Conservation (phyloP, 2,329 filamentous ascomycete species). For the Cytospora piceicola region DNA sequence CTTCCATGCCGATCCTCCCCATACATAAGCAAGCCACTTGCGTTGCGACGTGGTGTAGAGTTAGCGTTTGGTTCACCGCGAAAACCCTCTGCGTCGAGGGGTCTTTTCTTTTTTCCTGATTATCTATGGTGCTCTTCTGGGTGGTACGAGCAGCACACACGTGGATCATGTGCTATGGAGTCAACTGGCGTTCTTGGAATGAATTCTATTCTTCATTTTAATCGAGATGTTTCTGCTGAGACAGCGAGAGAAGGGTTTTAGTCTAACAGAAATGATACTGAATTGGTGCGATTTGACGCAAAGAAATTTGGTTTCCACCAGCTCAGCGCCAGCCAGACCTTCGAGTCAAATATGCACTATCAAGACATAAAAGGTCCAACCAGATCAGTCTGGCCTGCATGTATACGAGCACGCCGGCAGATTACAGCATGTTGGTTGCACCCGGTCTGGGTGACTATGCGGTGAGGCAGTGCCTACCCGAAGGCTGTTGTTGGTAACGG, state of each 20-base stretch:
- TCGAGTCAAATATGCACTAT: not conserved
- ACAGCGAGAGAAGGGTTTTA: not conserved
- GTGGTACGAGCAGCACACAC: conserved; percentile 2
- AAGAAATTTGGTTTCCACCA: not conserved
- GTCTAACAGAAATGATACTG: not conserved
- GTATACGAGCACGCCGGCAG: not conserved
- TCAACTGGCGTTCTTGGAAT: conserved; percentile 8
- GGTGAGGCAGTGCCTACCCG: conserved; percentile 1
- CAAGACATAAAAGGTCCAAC: not conserved
- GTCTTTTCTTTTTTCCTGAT: not conserved
- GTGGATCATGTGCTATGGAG: conserved; percentile 1
- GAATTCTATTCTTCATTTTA: conserved; percentile 5
- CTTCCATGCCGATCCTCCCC: not conserved
- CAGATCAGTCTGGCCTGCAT: not conserved
- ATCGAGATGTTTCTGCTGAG: conserved; percentile 5
- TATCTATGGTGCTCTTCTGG: not conserved
- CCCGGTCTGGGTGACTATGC: not conserved
- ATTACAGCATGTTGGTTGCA: not conserved
- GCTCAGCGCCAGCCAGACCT: not conserved
- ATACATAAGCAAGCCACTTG: not conserved
- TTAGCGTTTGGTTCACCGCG: not conserved
- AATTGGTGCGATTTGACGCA: not conserved
- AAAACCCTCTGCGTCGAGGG: not conserved
- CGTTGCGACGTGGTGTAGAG: not conserved
- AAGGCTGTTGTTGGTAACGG: not conserved